These are phyloP conservation scores for Hippophae gyantsensis DNA, from an alignment of 306 rosid genomes.

Conservation along the genomic window DNA sequence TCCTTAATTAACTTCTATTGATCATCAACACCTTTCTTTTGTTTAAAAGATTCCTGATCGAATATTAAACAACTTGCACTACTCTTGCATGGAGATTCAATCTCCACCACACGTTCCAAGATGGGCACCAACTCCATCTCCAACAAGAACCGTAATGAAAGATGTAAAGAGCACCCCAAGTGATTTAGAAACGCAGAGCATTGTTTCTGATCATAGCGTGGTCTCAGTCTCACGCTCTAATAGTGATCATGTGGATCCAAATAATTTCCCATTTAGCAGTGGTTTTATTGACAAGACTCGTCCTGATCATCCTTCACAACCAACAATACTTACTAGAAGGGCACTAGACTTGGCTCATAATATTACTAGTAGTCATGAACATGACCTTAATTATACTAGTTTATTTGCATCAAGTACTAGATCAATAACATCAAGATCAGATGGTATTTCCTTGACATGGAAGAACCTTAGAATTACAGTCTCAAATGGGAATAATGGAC, in stretches of 20 bases:
- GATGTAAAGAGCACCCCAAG: neutral
- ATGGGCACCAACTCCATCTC: slow-evolving; percentile 29
- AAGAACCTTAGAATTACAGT: slow-evolving; percentile 27
- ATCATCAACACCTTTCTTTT: no score
- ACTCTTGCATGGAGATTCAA: no score
- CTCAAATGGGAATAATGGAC: slow-evolving; percentile 10
- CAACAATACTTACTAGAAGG: neutral
- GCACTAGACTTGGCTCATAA: neutral
- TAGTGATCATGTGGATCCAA: slow-evolving; percentile 1
- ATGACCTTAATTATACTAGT: no score
- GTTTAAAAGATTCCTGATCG: no score
- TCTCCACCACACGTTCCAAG: slow-evolving; percentile 8
- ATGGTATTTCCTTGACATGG: slow-evolving; percentile 23
- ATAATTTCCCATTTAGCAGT: slow-evolving; percentile 18
- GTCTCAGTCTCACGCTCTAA: neutral
- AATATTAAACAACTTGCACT: no score
- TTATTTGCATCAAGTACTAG: no score
- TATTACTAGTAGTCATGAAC: neutral
- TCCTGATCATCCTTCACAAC: neutral
- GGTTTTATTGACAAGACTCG: neutral
- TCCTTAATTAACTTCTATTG: no score
- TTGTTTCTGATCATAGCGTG: slow-evolving; percentile 8
- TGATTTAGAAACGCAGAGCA: neutral
- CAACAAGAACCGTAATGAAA: slow-evolving; percentile 5
- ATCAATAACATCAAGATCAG: neutral